Conservation (phyloP, 106 monocot genomes). For the Phalaenopsis equestris region DNA sequence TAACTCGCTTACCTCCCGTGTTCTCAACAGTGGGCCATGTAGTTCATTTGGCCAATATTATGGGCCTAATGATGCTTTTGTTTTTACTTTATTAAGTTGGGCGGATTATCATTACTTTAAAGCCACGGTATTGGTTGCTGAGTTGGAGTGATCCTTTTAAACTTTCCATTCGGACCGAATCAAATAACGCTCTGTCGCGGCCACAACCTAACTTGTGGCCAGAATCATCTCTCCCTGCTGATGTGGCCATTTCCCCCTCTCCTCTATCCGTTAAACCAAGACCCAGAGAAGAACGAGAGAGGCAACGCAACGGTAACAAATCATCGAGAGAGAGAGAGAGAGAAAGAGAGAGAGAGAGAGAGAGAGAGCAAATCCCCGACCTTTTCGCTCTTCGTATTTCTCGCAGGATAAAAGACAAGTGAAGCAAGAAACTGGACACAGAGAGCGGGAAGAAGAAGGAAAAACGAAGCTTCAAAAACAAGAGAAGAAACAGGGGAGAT, state of each 20-base stretch:
- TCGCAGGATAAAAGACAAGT: too few relatives aligned
- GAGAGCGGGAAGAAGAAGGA: neutral
- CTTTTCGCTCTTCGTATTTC: too few relatives aligned
- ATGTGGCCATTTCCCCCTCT: slow-evolving; percentile 13
- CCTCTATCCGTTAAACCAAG: slow-evolving; percentile 4
- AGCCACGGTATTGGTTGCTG: slow-evolving; percentile 3
- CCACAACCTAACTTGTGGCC: slow-evolving; percentile 15
- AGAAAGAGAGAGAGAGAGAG: slow-evolving; percentile 4
- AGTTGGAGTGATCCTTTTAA: slow-evolving; percentile 1
- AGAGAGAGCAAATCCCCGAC: neutral
- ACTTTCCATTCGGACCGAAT: slow-evolving; percentile 10
- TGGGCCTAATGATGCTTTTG: too few relatives aligned
- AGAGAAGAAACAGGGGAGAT: slow-evolving; percentile 2
- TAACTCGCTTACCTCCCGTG: too few relatives aligned
- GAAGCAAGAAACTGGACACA: too few relatives aligned
- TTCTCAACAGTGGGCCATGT: too few relatives aligned
- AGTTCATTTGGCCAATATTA: too few relatives aligned
- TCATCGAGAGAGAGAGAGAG: neutral
- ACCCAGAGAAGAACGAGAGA: neutral
- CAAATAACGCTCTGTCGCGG: slow-evolving; percentile 14
- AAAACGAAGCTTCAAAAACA: too few relatives aligned
- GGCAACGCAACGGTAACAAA: neutral
- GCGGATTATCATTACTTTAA: neutral
- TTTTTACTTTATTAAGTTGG: neutral
- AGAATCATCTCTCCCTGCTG: slow-evolving; percentile 10